Evolutionary conservation across 2,329 filamentous ascomycete genomes (phyloP), one percentile per base, ranked within the genome.

Genomic region (Ceratocystis huliohia): DNA sequence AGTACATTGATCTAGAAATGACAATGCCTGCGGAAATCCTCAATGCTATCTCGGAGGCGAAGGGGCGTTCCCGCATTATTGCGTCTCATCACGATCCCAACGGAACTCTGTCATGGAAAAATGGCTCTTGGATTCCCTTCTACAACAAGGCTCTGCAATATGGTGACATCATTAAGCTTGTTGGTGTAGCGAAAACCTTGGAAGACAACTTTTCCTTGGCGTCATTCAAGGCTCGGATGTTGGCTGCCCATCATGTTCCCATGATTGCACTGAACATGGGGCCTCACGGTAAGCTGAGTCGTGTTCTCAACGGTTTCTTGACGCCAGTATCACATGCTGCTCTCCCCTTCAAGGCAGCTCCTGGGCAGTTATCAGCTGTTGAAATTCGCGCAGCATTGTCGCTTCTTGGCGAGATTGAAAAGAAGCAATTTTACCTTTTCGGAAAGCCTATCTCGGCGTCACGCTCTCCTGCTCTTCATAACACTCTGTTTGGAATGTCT

Each of bases 251-350:
- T 73, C 81, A 88, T 65, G 85, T 86, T n/a, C 93, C 92, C 0
- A 78, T 99, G 66, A 96, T 99, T 71, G 91, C 89, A 1, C 88
- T 99, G 74, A 99, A 99, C 76, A 97, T 99, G 93, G 92, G 93
- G 37, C 80, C 84, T 61, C 79, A 84, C 30, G 94, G 94, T 62
- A 94, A 96, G 77, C 82, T 96, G 53, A 96, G 91, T 72, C 87
- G 94, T 44, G 87, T 99, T 57, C 79, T 95, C 67, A 99, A 99
- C 75, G 81, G 83, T 37, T 97, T 97, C 79, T 85, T 99, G 79
- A 97, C 94, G 0, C 94, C 94, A 0, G 94, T 99, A 15, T 91
- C 91, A 2, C 94, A 97, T 74, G 89, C 91, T 1, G 83, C 82
- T 13, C 80, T 97, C n/a, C 91, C 93, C 0, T 91, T 92, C 77